These are phyloP conservation scores for Catharanthus roseus DNA, from an alignment of 257 asterid genomes.

Conservation along the genomic window DNA sequence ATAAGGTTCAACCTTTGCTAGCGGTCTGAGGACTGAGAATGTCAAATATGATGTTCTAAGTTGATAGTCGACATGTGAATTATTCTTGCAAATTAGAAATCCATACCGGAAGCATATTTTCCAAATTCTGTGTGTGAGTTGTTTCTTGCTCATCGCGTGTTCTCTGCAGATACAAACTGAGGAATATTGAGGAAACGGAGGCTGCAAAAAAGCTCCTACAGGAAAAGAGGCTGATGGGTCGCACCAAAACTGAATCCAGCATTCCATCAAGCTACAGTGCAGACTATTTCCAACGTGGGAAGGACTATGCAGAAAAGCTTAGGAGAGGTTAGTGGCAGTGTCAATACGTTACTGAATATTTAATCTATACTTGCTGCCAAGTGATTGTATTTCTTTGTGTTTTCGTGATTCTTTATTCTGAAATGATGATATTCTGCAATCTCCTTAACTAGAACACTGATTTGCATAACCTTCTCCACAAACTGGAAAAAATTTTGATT, in stretches of 20 bases:
- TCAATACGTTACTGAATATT: constrained; percentile 9
- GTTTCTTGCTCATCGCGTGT: background rate
- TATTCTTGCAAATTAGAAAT: no score
- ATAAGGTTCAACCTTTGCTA: no score
- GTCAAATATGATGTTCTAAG: background rate
- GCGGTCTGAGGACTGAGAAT: background rate
- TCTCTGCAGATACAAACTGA: constrained; percentile 65
- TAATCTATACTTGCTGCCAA: background rate
- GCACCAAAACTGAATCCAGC: constrained; percentile 57
- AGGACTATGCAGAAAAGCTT: constrained; percentile 76
- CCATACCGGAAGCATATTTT: background rate
- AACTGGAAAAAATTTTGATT: background rate
- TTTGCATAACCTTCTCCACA: background rate
- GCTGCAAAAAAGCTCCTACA: constrained; percentile 93
- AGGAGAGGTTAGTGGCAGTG: constrained; percentile 68
- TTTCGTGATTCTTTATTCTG: background rate
- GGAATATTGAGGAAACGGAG: constrained; percentile 96
- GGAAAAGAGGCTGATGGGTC: constrained; percentile 84
- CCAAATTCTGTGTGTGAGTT: background rate
- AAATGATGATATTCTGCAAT: background rate
- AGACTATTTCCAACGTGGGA: constrained; percentile 81
- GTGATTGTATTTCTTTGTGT: background rate
- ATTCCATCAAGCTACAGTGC: constrained; percentile 86
- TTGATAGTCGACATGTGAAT: no score
- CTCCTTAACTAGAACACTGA: background rate